Percentiles rank a stretch among this genome's conserved stretches.
These are phyloP conservation scores for Sungouiozyma ichnusensis DNA, from an alignment of 805 yeast species.

Conservation along the genomic window DNA sequence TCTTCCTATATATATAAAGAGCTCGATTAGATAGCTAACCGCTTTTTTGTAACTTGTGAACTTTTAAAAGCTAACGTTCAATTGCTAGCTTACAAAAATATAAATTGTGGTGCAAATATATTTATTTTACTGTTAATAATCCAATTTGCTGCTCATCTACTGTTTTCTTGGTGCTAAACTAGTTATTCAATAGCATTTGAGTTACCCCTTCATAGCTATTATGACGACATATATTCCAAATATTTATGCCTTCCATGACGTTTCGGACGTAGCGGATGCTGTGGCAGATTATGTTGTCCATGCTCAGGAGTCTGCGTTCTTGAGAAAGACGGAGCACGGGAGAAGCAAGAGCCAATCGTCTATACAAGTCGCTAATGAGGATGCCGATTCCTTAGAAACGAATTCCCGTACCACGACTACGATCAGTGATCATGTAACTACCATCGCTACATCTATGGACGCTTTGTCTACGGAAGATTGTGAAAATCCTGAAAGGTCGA, in stretches of 20 bases:
- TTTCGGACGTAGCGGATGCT: slow-evolving; percentile 86
- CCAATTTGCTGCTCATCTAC: neutral
- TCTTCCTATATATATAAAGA: no score
- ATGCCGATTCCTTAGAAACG: neutral
- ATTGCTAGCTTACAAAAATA: no score
- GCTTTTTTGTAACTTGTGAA: no score
- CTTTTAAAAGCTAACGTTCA: no score
- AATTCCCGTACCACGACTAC: slow-evolving; percentile 3
- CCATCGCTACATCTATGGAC: slow-evolving; percentile 14
- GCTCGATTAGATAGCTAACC: no score
- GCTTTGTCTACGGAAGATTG: slow-evolving; percentile 19
- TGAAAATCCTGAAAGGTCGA: slow-evolving; percentile 38
- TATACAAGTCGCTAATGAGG: slow-evolving; percentile 5
- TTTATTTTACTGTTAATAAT: no score
- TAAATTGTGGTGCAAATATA: no score
- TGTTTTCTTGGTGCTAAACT: neutral
- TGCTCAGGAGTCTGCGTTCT: slow-evolving; percentile 57
- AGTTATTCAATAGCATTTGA: neutral
- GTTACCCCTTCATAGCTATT: neutral
- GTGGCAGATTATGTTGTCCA: slow-evolving; percentile 89
- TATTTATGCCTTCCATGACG: slow-evolving; percentile 83
- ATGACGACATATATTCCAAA: slow-evolving; percentile 93
- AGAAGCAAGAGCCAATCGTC: slow-evolving; percentile 10
- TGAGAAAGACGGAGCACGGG: slow-evolving; percentile 9
- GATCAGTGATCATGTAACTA: slow-evolving; percentile 10